Evolutionary conservation across 306 rosid genomes (phyloP), one percentile per base, ranked within the genome.

Genomic region (Rosa lucieae): DNA sequence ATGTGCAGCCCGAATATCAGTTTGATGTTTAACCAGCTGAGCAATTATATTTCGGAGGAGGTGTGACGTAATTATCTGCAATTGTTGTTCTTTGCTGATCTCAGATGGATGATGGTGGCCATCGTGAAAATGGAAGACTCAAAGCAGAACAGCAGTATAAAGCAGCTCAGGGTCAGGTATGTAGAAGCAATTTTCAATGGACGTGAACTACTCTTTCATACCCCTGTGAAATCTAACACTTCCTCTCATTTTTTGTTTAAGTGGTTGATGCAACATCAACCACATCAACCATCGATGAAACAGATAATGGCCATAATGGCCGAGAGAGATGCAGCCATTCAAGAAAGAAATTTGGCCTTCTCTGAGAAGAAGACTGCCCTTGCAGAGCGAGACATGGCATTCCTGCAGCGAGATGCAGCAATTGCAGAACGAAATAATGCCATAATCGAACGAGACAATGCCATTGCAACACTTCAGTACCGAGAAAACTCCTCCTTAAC

Each of bases 181-280:
- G 5, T n/a, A 70, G 65, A 72, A 49, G 29, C 61, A 76, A 29
- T 32, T 65, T 58, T 63, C 23, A 75, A n/a, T 55, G 61, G 49
- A n/a, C 65, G 70, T 74, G 44, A 47, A 66, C 75, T 69, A 14
- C 39, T 55, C 5, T 52, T 43, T 62, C 5, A n/a, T 76, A 65
- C 48, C 15, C 42, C 10, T 48, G 59, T 10, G 12, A 43, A 32
- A 32, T 58, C 32, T 58, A 58, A 58, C 10, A 58, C 14, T 58
- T 58, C 1, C 5, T 58, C 35, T 58, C 21, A 3, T 58, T 55
- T 58, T 42, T 61, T 51, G 13, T 20, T 12, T 10, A 73, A 95
- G 98, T 95, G 99, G 99, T 80, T 93, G 90, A 90, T 93, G 98
- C 99, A 94, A 80, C 93, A 91, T 80, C 95, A 91, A 81, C 97